Base-by-base conservation (phyloP, 2,329 filamentous ascomycete species). In the Fusarium zealandicum region DNA sequence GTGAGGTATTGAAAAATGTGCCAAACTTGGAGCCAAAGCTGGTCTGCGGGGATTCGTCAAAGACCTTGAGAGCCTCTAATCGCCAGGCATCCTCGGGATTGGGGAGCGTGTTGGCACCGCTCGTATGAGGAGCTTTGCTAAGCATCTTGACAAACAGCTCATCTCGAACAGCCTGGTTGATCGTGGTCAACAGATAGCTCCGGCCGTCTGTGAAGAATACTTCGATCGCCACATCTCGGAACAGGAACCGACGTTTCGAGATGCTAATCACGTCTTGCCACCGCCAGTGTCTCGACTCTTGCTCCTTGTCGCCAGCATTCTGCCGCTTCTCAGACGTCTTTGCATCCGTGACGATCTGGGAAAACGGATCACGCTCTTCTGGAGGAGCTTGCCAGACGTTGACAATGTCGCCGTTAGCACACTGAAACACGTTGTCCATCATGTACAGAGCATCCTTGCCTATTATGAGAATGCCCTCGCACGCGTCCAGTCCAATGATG, bases 181-280 rank as follows among this genome's bases (percentile, higher is more conserved):
- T 89, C 3, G 92, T 87, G 0, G 93, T 98, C 51, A 99, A 75
- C 13, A 99, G 80, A 71, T 98, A 99, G 75, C 95, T 99, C 50
- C 92, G 88, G 1, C 95, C 95, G 70, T 99, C 96, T 0, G 92
- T 93, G 71, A 99, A 99, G 77, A 99, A 99, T 3, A 97, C 84
- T 70, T 99, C 95, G n/a, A 98, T 87, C 0, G 92, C 92, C 11
- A 99, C 95, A 69, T 99, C 93, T 20, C 95, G 88, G 74, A 98
- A 96, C 4, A 99, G 77, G 72, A 98, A 99, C 6, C 93, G 88
- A 16, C 96, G 87, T 73, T 99, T 99, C 0, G 93, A 98, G 30
- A 98, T 89, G 70, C 93, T 97, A 64, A 98, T 90, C 12, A 98
- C 87, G 70, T 98, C 93, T 4, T 87, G 84, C 93, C 93, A 99